These are phyloP conservation scores for Alternaria viburni DNA, from an alignment of 2,329 filamentous ascomycete genomes.

Conservation along the genomic window DNA sequence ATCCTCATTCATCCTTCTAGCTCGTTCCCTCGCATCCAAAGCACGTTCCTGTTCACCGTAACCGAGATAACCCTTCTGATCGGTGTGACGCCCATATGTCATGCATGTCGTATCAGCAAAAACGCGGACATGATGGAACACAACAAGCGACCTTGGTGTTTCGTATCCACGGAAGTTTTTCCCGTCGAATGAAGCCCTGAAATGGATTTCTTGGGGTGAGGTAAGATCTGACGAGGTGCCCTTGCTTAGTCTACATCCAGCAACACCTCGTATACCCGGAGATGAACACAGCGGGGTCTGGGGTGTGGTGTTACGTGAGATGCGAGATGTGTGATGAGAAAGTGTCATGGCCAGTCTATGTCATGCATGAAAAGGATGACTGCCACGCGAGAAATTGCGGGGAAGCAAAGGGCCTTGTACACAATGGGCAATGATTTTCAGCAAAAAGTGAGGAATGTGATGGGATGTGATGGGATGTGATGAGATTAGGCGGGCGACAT, in stretches of 20 bases:
- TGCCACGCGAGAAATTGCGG: constrained; percentile 1
- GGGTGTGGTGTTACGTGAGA: background rate
- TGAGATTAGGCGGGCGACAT: background rate
- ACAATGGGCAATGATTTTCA: background rate
- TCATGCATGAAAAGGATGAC: background rate
- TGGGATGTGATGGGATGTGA: background rate
- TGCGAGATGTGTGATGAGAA: background rate
- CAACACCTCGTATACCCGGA: background rate
- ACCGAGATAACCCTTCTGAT: background rate
- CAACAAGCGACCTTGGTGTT: background rate
- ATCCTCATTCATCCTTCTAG: background rate
- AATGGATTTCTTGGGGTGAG: background rate
- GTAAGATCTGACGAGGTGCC: background rate
- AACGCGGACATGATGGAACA: background rate
- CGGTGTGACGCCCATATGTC: background rate
- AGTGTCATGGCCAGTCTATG: background rate
- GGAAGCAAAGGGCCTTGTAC: background rate
- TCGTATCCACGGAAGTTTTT: background rate
- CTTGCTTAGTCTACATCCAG: background rate
- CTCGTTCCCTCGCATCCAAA: background rate
- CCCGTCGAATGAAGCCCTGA: background rate
- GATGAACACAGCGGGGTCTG: background rate
- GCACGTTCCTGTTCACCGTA: background rate
- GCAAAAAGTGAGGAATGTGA: background rate
- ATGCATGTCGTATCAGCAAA: background rate